These are phyloP conservation scores for Paracamarosporium sp. DNA, from an alignment of 2,329 filamentous ascomycete genomes.

Conservation along the genomic window DNA sequence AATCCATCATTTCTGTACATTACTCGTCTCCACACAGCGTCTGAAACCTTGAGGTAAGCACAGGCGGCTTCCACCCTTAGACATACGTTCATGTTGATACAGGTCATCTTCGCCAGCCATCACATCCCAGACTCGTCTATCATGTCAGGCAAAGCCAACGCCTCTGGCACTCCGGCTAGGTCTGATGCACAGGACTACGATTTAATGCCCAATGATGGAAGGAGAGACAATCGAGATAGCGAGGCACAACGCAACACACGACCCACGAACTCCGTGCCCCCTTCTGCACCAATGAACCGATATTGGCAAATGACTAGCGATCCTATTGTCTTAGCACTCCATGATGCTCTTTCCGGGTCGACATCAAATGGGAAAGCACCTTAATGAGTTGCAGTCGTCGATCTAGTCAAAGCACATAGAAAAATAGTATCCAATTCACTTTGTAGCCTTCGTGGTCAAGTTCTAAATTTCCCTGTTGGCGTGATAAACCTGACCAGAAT, in stretches of 20 bases:
- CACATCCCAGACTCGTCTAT: too few relatives aligned
- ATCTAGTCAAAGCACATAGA: background rate
- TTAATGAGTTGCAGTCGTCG: background rate
- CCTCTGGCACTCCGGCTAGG: too few relatives aligned
- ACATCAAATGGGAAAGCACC: background rate
- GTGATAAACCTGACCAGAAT: background rate
- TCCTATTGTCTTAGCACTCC: background rate
- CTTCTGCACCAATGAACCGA: background rate
- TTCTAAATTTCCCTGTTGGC: background rate
- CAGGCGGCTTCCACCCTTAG: background rate
- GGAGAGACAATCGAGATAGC: too few relatives aligned
- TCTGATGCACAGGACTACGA: too few relatives aligned
- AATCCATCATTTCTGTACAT: background rate
- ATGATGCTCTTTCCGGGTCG: background rate
- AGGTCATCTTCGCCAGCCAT: too few relatives aligned
- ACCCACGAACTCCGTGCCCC: too few relatives aligned
- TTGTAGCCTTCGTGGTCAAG: background rate
- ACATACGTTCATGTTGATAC: too few relatives aligned
- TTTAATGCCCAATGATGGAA: too few relatives aligned
- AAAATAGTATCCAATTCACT: background rate
- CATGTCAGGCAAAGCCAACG: too few relatives aligned
- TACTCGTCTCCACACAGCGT: background rate
- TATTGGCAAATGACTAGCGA: background rate
- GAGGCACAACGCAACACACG: too few relatives aligned
- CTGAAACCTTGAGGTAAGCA: background rate